Conservation (phyloP, 2,329 filamentous ascomycete species). For the Coleophoma crateriformis region DNA sequence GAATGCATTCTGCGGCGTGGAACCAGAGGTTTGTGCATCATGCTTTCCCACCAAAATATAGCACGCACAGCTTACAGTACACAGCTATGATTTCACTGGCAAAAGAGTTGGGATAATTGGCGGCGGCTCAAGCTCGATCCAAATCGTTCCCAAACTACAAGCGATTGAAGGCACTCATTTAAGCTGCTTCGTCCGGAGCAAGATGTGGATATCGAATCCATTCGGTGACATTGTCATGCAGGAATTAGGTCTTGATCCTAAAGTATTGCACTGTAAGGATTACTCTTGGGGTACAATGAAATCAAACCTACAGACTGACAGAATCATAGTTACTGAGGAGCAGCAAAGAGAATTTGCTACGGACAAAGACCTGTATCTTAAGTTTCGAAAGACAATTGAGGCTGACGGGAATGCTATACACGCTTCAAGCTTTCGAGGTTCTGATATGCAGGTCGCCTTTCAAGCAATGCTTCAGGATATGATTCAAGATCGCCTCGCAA, state of each 20-base stretch:
- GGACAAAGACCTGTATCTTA: slow-evolving; percentile 31
- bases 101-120: slow-evolving; percentile 46
- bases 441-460: slow-evolving; percentile 23
- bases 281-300: background rate
- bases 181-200: slow-evolving; percentile 41
- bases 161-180: slow-evolving; percentile 35
- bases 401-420: slow-evolving; percentile 36
- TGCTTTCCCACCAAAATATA: background rate
- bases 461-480: slow-evolving; percentile 25
- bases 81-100: slow-evolving; percentile 39
- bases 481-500: slow-evolving; percentile 34
- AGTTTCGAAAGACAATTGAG: slow-evolving; percentile 40
- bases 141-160: slow-evolving; percentile 45
- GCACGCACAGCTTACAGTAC: background rate
- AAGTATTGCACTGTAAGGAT: slow-evolving; percentile 31
- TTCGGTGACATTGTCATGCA: slow-evolving; percentile 40
- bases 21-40: slow-evolving; percentile 10
- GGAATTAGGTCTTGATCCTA: slow-evolving; percentile 35
- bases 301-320: background rate
- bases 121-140: slow-evolving; percentile 46
- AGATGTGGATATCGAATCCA: slow-evolving; percentile 42
- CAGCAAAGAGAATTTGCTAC: slow-evolving; percentile 30
- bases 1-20: slow-evolving; percentile 37
- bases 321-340: slow-evolving; percentile 30
- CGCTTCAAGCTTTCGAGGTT: slow-evolving; percentile 32